These are phyloP conservation scores for Infundibulicybe gibba DNA, from an alignment of 768 basidiomycete species.

Conservation along the genomic window DNA sequence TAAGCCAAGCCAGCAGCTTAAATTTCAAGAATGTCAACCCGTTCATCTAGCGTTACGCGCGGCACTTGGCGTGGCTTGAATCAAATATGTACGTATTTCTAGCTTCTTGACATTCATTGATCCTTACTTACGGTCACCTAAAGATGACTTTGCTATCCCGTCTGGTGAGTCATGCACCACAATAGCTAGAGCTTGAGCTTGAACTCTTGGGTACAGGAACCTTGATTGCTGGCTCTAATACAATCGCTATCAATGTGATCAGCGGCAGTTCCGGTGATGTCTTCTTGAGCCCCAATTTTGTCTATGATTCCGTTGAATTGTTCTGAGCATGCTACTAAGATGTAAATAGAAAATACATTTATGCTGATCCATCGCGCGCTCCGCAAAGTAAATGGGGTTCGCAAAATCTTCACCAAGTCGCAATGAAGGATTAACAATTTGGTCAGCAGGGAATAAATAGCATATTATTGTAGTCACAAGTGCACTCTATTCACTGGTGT, in stretches of 20 bases:
- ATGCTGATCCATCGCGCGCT: neutral
- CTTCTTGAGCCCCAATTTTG: conserved; percentile 44
- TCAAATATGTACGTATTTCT: conserved; percentile 31
- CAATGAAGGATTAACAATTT: no score
- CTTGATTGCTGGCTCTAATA: conserved; percentile 37
- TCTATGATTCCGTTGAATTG: conserved; percentile 38
- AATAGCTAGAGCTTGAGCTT: neutral
- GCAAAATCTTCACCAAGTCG: no score
- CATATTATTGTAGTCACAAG: neutral
- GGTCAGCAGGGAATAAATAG: no score
- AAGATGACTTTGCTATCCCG: conserved; percentile 39
- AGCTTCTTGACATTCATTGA: neutral
- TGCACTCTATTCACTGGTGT: neutral
- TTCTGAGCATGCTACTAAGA: conserved; percentile 17
- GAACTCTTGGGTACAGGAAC: conserved; percentile 14
- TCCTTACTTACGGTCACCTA: neutral
- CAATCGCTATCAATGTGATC: conserved; percentile 36
- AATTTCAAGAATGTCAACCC: no score
- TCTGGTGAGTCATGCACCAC: conserved; percentile 20
- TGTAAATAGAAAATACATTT: neutral
- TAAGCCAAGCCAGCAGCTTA: conserved; percentile 9
- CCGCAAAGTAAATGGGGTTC: neutral
- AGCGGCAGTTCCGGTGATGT: conserved; percentile 40
- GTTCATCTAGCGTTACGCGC: conserved; percentile 31
- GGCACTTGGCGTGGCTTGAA: conserved; percentile 49